Evolutionary conservation across 257 asterid genomes (phyloP).

Genomic region (Scutellaria baicalensis): DNA sequence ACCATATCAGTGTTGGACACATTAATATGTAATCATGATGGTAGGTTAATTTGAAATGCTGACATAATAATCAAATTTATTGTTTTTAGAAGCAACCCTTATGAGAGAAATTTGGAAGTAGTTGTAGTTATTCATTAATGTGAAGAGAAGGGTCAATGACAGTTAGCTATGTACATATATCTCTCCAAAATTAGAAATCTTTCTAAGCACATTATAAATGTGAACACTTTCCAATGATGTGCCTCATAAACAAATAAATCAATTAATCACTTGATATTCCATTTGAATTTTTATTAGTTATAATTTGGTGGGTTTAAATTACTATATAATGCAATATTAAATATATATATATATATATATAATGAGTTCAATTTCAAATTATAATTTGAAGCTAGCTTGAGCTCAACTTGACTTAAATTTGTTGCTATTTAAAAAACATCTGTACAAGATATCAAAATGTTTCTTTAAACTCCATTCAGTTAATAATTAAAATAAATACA

Average conservation of each 20-base stretch:
- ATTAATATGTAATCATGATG: too few species aligned
- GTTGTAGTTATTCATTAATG: background rate
- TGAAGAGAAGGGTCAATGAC: background rate
- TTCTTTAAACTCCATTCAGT: background rate
- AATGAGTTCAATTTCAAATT: too few species aligned
- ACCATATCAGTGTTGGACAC: too few species aligned
- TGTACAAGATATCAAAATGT: too few species aligned
- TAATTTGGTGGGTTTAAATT: background rate
- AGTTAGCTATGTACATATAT: background rate
- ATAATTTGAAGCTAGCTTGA: too few species aligned
- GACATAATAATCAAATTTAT: conserved; percentile 3
- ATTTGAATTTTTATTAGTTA: background rate
- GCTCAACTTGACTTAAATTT: too few species aligned
- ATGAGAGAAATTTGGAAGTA: background rate
- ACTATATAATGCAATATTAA: background rate
- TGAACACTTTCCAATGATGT: background rate
- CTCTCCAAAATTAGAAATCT: background rate
- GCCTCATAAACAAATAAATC: background rate
- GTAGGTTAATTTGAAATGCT: background rate
- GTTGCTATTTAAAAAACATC: too few species aligned
- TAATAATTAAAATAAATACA: background rate
- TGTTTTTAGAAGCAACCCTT: background rate
- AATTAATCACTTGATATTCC: background rate
- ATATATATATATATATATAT: too few species aligned
- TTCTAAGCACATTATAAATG: background rate